phyloP scores from a whole-genome alignment of 2,329 filamentous ascomycete species.

The Paraphaeosphaeria sporulosa region DNA sequence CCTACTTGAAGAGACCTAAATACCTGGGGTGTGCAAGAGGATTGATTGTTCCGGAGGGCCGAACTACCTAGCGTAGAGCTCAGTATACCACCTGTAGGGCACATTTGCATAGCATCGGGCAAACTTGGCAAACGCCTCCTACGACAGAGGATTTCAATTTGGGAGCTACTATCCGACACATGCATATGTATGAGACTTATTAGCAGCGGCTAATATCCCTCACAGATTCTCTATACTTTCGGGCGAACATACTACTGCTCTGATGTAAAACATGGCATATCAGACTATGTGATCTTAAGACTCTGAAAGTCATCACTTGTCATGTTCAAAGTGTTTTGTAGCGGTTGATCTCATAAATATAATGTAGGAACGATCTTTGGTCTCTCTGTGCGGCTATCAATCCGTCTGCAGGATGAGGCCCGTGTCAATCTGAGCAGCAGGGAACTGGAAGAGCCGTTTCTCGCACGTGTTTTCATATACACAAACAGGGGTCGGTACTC shows the following conservation, averaged over 20 bases:
- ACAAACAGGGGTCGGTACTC: no score
- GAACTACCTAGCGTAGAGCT: background rate
- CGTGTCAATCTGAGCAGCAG: background rate
- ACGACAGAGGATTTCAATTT: background rate
- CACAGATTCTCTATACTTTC: background rate
- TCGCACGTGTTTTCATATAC: background rate
- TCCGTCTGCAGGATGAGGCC: background rate
- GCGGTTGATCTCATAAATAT: background rate
- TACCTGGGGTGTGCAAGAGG: no score
- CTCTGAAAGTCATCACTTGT: background rate
- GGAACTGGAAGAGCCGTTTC: background rate
- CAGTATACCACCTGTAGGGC: background rate
- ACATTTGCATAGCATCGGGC: background rate
- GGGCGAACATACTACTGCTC: background rate
- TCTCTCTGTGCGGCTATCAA: background rate
- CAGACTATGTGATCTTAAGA: background rate
- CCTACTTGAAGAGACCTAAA: no score
- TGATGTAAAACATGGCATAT: background rate
- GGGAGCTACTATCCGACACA: background rate
- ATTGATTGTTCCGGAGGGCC: background rate
- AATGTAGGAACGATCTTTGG: background rate
- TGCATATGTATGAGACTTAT: background rate
- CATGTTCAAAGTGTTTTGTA: background rate
- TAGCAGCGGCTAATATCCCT: background rate
- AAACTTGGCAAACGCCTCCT: background rate